Base-by-base conservation (phyloP, 176 grass and related monocot species). In the Paspalum notatum region DNA sequence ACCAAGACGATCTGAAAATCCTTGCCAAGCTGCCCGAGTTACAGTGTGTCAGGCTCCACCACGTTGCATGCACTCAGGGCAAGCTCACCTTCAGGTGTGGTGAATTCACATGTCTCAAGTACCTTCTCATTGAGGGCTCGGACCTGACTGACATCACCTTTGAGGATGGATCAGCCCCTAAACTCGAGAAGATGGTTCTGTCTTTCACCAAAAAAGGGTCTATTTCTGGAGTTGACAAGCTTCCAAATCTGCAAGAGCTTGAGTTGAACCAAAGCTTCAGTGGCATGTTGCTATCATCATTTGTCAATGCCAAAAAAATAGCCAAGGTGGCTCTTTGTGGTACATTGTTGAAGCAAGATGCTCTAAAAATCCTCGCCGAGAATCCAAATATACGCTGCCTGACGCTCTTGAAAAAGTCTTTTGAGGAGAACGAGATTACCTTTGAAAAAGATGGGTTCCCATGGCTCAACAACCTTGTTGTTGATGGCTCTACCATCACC, bases 231-330 rank as follows among this genome's bases (percentile, higher is more conserved):
- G 43, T 8, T 45, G n/a, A n/a, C 6, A 45, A 1, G 49, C 50
- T 57, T 80, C n/a, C 11, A 13, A 22, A 38, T 16, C 15, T 81
- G 41, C 45, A 81, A 55, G 78, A 60, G 53, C 67, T 81, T 7
- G 66, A 71, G 79, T 39, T 58, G 16, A 20, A 14, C 2, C n/a
- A 32, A 32, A 32, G 32, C 32, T 32, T n/a, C n/a, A n/a, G 32
- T 32, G 32, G 32, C 32, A 32, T 32, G 32, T 32, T 32, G 32
- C 32, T 71, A 4, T 26, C 68, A 50, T 71, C 8, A 49, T 27
- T 71, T 32, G 14, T 32, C 2, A 5, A 18, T 4, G 68, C 45
- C 6, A 9, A 71, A 49, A 5, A 50, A 50, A 27, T 71, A 71
- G 68, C 68, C 46, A 71, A 50, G 22, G 2, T 50, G 22, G 50